Evolutionary conservation across 2,329 filamentous ascomycete species (phyloP).

Genomic region (Claviceps sp.): DNA sequence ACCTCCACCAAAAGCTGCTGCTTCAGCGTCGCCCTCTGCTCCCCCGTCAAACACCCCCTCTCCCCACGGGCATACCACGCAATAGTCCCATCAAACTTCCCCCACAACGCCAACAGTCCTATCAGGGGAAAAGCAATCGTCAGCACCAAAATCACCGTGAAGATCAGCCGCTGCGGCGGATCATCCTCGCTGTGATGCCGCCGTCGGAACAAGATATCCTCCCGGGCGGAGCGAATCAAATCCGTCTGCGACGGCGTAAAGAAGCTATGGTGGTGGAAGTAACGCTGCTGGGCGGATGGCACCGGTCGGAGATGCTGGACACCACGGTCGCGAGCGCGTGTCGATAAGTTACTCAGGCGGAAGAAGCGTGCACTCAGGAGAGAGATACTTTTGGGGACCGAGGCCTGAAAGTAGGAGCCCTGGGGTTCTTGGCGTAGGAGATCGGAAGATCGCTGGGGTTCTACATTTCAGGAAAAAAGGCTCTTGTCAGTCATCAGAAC

Average conservation of each 20-base stretch:
- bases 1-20: conserved; percentile 25
- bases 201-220: conserved; percentile 17
- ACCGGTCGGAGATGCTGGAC: not conserved
- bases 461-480: not conserved
- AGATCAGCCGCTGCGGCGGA: conserved; percentile 22
- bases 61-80: conserved; percentile 36
- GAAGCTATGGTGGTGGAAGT: conserved; percentile 9
- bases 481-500: not conserved
- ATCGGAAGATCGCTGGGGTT: conserved; percentile 3
- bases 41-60: conserved; percentile 22
- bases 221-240: conserved; percentile 18
- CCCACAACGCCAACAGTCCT: conserved; percentile 29
- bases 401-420: conserved; percentile 6
- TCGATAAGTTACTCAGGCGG: conserved; percentile 13
- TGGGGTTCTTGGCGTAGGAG: conserved; percentile 1
- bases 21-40: conserved; percentile 18
- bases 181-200: conserved; percentile 15
- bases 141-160: conserved; percentile 23
- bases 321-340: conserved; percentile 7
- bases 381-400: conserved; percentile 6
- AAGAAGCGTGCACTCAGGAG: conserved; percentile 9
- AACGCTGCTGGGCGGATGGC: not conserved
- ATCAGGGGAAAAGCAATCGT: conserved; percentile 33
- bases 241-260: conserved; percentile 17
- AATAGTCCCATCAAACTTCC: conserved; percentile 30